Conservation (phyloP, 208 protist genomes). For the Leishmania martiniquensis region DNA sequence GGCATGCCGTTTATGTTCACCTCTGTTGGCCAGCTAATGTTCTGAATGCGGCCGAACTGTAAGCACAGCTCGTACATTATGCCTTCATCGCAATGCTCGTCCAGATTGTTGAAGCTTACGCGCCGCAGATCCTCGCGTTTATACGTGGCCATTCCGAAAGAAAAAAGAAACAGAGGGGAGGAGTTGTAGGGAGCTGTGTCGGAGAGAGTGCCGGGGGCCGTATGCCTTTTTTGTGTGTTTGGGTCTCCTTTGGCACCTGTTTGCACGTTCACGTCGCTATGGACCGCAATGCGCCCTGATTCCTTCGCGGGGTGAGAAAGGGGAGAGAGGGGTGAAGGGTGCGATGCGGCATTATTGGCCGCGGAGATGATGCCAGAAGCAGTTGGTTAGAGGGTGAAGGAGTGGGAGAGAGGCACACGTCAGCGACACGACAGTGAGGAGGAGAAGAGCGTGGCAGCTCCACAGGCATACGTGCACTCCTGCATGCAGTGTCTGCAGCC, state of each 20-base stretch:
- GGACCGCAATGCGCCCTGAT: background rate
- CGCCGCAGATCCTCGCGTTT: constrained; percentile 80
- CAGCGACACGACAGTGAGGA: background rate
- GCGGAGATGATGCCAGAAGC: background rate
- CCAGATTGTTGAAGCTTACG: constrained; percentile 74
- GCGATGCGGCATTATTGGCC: background rate
- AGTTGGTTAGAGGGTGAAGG: background rate
- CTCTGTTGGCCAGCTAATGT: constrained; percentile 67
- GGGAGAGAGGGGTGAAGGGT: background rate
- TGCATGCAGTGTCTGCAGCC: background rate
- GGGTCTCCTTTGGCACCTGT: background rate
- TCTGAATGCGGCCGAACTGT: constrained; percentile 81
- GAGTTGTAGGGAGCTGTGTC: background rate
- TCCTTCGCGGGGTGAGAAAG: background rate
- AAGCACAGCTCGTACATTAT: constrained; percentile 82
- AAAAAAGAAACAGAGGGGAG: background rate
- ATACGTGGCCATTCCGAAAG: constrained; percentile 58
- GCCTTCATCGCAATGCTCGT: constrained; percentile 80
- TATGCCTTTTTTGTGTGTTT: too few species aligned
- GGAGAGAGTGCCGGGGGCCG: background rate
- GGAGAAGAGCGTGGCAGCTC: background rate
- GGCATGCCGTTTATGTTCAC: constrained; percentile 48
- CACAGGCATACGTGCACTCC: background rate
- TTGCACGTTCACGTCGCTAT: background rate
- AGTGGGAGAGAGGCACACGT: background rate